Evolutionary conservation across 345 rosid genomes (phyloP).

Genomic region (Passiflora organensis): DNA sequence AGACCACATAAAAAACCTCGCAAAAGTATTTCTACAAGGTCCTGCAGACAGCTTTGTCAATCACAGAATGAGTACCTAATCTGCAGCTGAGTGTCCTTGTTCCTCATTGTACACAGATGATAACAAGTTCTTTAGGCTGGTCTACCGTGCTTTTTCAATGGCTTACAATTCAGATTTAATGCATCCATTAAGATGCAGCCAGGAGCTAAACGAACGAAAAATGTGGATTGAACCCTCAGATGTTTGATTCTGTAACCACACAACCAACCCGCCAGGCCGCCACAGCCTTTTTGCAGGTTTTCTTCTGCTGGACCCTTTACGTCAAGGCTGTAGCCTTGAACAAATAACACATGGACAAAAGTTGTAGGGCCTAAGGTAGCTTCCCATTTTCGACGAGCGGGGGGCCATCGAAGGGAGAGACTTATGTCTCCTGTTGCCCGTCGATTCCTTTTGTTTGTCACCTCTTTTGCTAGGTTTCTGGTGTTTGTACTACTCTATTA

Average conservation of each 20-base stretch:
- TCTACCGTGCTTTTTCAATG: too few species aligned
- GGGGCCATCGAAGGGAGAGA: conserved; percentile 21
- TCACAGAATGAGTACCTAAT: too few species aligned
- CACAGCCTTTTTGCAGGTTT: neutral
- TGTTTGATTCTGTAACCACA: neutral
- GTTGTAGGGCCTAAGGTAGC: conserved; percentile 8
- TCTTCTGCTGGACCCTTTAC: neutral
- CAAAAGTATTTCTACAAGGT: too few species aligned
- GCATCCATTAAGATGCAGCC: conserved; percentile 29
- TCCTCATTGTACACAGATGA: too few species aligned
- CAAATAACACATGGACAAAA: conserved; percentile 8
- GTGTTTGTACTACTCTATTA: conserved; percentile 20
- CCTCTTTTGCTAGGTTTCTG: conserved; percentile 13
- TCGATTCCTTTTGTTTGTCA: conserved; percentile 15
- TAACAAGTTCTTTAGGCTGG: too few species aligned
- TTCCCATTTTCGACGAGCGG: conserved; percentile 3
- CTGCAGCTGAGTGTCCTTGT: too few species aligned
- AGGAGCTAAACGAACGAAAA: neutral
- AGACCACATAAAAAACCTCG: too few species aligned
- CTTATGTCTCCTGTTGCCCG: conserved; percentile 20
- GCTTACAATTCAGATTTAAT: too few species aligned
- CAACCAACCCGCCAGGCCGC: neutral
- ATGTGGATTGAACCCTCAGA: conserved; percentile 8
- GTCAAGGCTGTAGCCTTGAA: conserved; percentile 7
- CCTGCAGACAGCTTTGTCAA: too few species aligned